phyloP scores from a whole-genome alignment of 2,329 filamentous ascomycete species.

The Sporothrix pallida region DNA sequence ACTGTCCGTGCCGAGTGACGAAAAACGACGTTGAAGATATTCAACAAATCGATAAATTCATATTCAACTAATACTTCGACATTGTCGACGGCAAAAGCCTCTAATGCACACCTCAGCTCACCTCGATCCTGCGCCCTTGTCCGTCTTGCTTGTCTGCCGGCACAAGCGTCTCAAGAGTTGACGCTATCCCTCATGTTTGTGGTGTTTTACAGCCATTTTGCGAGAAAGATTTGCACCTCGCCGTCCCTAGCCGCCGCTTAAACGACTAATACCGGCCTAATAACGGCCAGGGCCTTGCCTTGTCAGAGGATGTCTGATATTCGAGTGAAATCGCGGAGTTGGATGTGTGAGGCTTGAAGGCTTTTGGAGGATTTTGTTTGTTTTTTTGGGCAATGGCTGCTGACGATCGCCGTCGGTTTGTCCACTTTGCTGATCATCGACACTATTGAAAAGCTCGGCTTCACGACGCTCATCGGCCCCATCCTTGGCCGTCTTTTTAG shows the following conservation, averaged over 20 bases:
- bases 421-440: constrained; percentile 1
- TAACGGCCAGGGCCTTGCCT: constrained; percentile 6
- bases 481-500: background rate
- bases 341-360: background rate
- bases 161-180: constrained; percentile 1
- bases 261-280: background rate
- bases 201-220: no score
- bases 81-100: background rate
- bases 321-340: no score
- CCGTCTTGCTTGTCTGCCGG: constrained; percentile 4
- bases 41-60: no score
- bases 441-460: background rate
- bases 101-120: constrained; percentile 21
- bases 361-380: background rate
- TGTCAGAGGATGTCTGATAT: no score
- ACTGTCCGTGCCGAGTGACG: background rate
- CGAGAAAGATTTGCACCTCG: background rate
- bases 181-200: background rate
- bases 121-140: background rate
- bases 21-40: background rate
- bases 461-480: no score
- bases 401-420: background rate
- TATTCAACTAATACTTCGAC: no score
- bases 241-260: background rate
- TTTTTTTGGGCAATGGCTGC: background rate